These are phyloP conservation scores for Termitomyces bulborhizus DNA, from an alignment of 768 basidiomycete species.

Conservation along the genomic window DNA sequence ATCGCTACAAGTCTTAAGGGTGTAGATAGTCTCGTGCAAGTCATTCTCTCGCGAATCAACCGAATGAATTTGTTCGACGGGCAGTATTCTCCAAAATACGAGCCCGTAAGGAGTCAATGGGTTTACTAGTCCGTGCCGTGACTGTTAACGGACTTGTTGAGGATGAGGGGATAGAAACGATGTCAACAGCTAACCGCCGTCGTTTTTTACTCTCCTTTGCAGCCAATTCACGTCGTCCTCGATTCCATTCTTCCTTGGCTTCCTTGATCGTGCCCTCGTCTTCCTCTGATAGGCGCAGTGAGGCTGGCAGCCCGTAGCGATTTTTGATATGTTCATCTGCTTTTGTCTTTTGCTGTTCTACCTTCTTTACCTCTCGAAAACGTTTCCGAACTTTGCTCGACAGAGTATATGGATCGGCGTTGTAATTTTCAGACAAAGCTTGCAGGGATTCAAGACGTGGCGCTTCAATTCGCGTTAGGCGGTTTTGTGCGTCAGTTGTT, in stretches of 20 bases:
- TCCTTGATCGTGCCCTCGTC: slow-evolving; percentile 52
- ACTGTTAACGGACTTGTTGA: slow-evolving; percentile 14
- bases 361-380: slow-evolving; percentile 85
- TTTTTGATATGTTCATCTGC: slow-evolving; percentile 69
- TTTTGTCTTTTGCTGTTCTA: slow-evolving; percentile 59
- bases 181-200: slow-evolving; percentile 31
- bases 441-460: slow-evolving; percentile 82
- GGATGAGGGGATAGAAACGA: slow-evolving; percentile 20
- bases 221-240: slow-evolving; percentile 41
- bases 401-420: slow-evolving; percentile 81
- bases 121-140: slow-evolving; percentile 15
- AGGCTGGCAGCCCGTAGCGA: slow-evolving; percentile 71
- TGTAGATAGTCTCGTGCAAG: not conserved
- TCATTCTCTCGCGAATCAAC: not conserved
- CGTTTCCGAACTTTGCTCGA: slow-evolving; percentile 70
- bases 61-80: slow-evolving; percentile 26
- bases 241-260: slow-evolving; percentile 61
- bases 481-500: slow-evolving; percentile 69
- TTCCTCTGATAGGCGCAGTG: slow-evolving; percentile 59
- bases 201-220: slow-evolving; percentile 40
- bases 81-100: slow-evolving; percentile 55
- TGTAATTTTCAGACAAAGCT: slow-evolving; percentile 67
- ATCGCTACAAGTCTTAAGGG: not conserved
- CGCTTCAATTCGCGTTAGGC: slow-evolving; percentile 64
- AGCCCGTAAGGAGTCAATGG: slow-evolving; percentile 40